A percentile compares a stretch with the other conserved stretches of the same genome.
These are phyloP conservation scores for Chrysanthemum seticuspe DNA, from an alignment of 129 eudicot species.

Conservation along the genomic window DNA sequence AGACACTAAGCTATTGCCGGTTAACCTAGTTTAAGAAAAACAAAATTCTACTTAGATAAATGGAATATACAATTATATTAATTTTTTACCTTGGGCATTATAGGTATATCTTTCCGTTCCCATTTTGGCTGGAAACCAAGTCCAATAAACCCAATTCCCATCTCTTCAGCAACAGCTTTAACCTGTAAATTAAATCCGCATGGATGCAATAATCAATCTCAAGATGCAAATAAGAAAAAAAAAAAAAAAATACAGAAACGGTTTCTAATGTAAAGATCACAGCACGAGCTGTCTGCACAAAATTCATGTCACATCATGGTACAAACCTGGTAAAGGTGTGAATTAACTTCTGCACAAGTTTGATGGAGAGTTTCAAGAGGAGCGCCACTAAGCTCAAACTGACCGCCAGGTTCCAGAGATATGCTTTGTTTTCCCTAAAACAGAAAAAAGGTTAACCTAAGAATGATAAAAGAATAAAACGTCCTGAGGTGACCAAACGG, in stretches of 20 bases:
- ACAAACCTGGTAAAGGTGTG: conserved; percentile 97
- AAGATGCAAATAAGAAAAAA: no score
- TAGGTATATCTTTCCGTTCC: conserved; percentile 81
- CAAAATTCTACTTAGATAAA: not conserved
- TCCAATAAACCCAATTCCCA: conserved; percentile 96
- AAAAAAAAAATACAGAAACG: no score
- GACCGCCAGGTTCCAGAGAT: conserved; percentile 99
- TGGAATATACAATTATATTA: no score
- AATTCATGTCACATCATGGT: not conserved
- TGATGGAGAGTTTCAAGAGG: conserved; percentile 99
- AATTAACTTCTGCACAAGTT: conserved; percentile 98
- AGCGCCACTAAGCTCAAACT: conserved; percentile 99
- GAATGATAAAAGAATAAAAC: not conserved
- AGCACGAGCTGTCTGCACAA: not conserved
- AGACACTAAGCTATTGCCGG: not conserved
- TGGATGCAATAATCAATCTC: no score
- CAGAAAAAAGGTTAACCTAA: not conserved
- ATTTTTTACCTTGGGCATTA: conserved; percentile 86
- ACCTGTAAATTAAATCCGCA: no score
- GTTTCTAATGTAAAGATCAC: no score
- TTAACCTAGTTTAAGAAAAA: not conserved
- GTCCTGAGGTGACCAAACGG: not conserved
- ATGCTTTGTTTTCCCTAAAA: conserved; percentile 94
- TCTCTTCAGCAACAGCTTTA: conserved; percentile 97
- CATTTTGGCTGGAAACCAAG: conserved; percentile 96